phyloP scores from a whole-genome alignment of 202 grass and related monocot genomes.

The Elaeis oleifera region DNA sequence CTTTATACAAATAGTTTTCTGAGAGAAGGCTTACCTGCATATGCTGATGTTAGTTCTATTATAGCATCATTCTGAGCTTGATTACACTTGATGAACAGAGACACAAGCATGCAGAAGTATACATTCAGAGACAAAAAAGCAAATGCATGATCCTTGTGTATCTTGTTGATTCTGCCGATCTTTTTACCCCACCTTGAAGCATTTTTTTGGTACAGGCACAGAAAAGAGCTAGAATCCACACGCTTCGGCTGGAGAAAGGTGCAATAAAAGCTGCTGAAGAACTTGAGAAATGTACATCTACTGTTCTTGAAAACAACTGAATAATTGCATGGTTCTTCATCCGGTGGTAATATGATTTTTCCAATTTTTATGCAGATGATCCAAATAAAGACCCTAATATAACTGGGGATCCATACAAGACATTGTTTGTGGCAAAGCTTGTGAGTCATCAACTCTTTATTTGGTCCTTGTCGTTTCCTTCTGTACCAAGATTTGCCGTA shows the following conservation, averaged over 20 bases:
- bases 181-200: background rate
- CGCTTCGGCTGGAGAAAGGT: conserved; percentile 62
- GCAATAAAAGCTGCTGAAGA: conserved; percentile 58
- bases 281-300: conserved; percentile 47
- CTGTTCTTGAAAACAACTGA: too few relatives aligned
- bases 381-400: conserved; percentile 50
- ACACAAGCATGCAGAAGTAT: too few relatives aligned
- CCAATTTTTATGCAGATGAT: conserved; percentile 41
- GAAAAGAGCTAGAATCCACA: conserved; percentile 58
- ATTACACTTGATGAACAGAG: too few relatives aligned
- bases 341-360: background rate
- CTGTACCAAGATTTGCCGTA: too few relatives aligned
- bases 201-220: conserved; percentile 32
- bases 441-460: conserved; percentile 27
- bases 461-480: background rate
- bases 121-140: too few relatives aligned
- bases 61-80: too few relatives aligned
- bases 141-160: too few relatives aligned
- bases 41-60: too few relatives aligned
- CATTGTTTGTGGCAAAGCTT: conserved; percentile 57
- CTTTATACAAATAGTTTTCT: too few relatives aligned
- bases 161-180: background rate
- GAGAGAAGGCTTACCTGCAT: too few relatives aligned
- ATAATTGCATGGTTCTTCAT: too few relatives aligned
- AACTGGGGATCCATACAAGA: conserved; percentile 76